These are phyloP conservation scores for Sclerotiophoma versabilis DNA, from an alignment of 2,329 filamentous ascomycete species.

Conservation along the genomic window DNA sequence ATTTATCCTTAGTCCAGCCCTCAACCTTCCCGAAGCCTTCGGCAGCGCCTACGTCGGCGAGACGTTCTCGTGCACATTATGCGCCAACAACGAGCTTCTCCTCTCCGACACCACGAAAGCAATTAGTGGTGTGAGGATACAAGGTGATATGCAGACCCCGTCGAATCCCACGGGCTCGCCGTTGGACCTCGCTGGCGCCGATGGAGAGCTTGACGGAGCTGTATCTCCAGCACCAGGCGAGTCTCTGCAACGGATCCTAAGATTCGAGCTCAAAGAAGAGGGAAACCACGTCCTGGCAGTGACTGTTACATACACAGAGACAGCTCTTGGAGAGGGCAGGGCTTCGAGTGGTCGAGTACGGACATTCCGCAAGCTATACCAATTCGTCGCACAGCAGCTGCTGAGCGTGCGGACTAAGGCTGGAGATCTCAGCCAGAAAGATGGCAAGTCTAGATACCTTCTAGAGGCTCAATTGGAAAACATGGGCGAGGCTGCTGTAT, in stretches of 20 bases:
- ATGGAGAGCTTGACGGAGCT: slow-evolving; percentile 44
- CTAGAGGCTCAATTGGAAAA: slow-evolving; percentile 97
- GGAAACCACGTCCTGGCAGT: slow-evolving; percentile 93
- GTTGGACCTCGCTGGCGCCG: slow-evolving; percentile 62
- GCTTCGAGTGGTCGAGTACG: slow-evolving; percentile 70
- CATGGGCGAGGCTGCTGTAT: slow-evolving; percentile 81
- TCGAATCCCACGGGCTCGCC: slow-evolving; percentile 68
- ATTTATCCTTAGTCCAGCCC: slow-evolving; percentile 66
- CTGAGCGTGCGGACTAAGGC: slow-evolving; percentile 91
- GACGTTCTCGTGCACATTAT: slow-evolving; percentile 91
- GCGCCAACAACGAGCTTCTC: slow-evolving; percentile 85
- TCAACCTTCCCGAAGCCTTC: slow-evolving; percentile 89
- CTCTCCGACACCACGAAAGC: slow-evolving; percentile 50
- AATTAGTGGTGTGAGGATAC: slow-evolving; percentile 80
- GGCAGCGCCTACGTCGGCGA: slow-evolving; percentile 96
- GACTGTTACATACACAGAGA: slow-evolving; percentile 93
- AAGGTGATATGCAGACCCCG: slow-evolving; percentile 95
- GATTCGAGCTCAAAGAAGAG: slow-evolving; percentile 90
- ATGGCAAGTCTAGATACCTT: slow-evolving; percentile 65
- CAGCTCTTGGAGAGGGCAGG: slow-evolving; percentile 60
- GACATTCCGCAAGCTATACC: slow-evolving; percentile 94
- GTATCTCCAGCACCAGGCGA: slow-evolving; percentile 62
- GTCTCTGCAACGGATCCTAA: slow-evolving; percentile 81
- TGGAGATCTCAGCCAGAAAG: slow-evolving; percentile 63
- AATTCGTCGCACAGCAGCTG: slow-evolving; percentile 91